Base-by-base conservation (phyloP, 345 rosid species). In the Gossypium anomalum region DNA sequence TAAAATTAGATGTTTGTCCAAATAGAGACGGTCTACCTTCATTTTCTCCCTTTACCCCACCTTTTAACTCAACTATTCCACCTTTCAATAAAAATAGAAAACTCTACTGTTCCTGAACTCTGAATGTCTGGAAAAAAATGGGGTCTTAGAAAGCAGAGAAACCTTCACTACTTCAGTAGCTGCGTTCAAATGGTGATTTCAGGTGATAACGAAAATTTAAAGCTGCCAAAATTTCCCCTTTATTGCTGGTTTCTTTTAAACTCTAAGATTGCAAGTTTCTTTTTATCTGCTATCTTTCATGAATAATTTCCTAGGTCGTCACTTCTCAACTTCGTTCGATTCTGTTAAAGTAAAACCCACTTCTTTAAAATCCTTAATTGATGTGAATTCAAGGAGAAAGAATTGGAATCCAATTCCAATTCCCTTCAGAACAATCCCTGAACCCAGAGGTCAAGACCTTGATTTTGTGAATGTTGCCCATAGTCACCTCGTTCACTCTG, bases 401-500 rank as follows among this genome's bases (percentile, higher is more conserved):
- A 80, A 25, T 38, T 73, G 77, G 68, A 83, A 77, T 25, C 76
- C 84, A 7, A 82, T 90, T 65, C 97, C 94, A 6, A 62, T 90
- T 52, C 98, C 97, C 67, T 90, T 87, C 81, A 82, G 91, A 66
- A 83, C 87, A 10, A 64, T 85, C 72, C 88, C 90, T 55, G 89
- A 89, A 38, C 90, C 89, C 11, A 86, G 64, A 81, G 93, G 92
- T 20, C 93, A 89, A 69, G 97, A 94, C 80, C 87, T 90, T 58
- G 98, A 94, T 73, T 88, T 92, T 76, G 86, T 94, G 71, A 92
- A 82, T 73, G 92, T 94, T 69, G 88, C 90, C 1, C 87, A 88
- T 78, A 89, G 98, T 83, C 97, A 94, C 77, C 83, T 94, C 29
- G 80, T 92, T 79, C 97, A 89, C 62, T 89, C 91, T 52, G 91